Base-by-base conservation (phyloP, 805 yeast genomes). In the Wickerhamiella qilinensis region DNA sequence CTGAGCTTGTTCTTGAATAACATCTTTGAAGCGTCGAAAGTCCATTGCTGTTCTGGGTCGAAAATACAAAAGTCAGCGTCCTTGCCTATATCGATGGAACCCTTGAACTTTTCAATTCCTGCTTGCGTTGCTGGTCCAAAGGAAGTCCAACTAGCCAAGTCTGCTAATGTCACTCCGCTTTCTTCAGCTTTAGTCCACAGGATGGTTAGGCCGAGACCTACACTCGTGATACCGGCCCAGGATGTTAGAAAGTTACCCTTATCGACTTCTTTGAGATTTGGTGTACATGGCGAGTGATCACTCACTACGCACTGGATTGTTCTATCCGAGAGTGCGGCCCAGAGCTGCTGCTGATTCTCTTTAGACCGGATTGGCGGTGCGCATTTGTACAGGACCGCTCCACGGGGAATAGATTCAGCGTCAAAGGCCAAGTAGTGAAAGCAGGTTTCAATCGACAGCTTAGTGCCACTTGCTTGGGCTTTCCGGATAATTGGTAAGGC, bases 211-310 rank as follows among this genome's bases (percentile, higher is more conserved):
- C 96, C 96, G 30, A 88, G 71, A 0, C 97, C 97, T 24, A 86
- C 93, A 1, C 94, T 81, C 2, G 94, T 69, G 30, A 86, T 84
- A 8, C 97, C 97, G 27, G 96, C 97, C 97, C 97, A 86, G 2
- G 96, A 93, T 27, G 76, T 70, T 49, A 86, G 73, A 55, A 86
- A 86, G 54, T 86, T 94, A 30, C 95, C 95, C 43, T 72, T 66
- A 9, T 73, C 77, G 38, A 84, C 64, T 18, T 82, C 80, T 58
- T 86, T 86, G 51, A 86, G 64, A 43, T 83, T 83, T 0, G 96
- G 94, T 0, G 94, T 83, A 59, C 97, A 86, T 2, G 96, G 97
- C 3, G 94, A 82, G 59, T 86, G 97, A 57, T 86, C 97, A 11
- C 93, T 80, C 5, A 88, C 96, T 3, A 86, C 93, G 3, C 94